Evolutionary conservation across 2,329 filamentous ascomycete species (phyloP), one percentile per base, ranked within the genome.

Genomic region (Fusarium newnesense): DNA sequence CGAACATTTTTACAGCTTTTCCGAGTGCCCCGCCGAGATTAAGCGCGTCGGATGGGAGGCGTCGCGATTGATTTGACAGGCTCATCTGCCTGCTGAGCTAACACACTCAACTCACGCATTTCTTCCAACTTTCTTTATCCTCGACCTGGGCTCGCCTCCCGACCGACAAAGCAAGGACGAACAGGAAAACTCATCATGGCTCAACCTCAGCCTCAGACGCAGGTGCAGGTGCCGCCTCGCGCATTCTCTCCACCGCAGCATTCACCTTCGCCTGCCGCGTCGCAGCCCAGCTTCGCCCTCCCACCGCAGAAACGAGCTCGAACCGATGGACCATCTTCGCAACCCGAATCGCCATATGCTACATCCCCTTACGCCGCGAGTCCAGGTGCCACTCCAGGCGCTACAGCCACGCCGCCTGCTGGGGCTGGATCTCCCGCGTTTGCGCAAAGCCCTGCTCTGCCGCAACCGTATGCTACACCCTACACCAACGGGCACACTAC

Each of bases 301-400:
- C 93, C 93, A 54, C 91, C 93, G 21, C 89, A 88, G 67, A 96
- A 96, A 84, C 89, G 93, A 77, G 76, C 79, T 34, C 78, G 80
- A 69, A 80, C 91, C 88, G 80, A 92, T 58, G 91, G 91, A 64
- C 88, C 91, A 39, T 83, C 87, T n/a, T 91, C 92, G 34, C 91
- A 92, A 74, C 91, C 92, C 65, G 86, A 84, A 57, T 93, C 90
- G 39, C 89, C 90, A 1, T 91, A 90, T 78, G 84, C 86, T 72
- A 81, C 84, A 75, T 86, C 89, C 70, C 83, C 87, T 75, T 88
- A 86, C 74, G 81, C 82, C 12, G 82, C 85, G 73, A 87, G 85
- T 63, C 87, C 87, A 24, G 81, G 80, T 42, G 77, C 83, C 28
- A 79, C 81, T 62, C 87, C 87, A 26, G 81, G 80, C 43, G 77